A percentile compares a stretch with the other conserved stretches of the same genome.
Conservation (phyloP, 2,329 filamentous ascomycete species). For the Penicillium decumbens region DNA sequence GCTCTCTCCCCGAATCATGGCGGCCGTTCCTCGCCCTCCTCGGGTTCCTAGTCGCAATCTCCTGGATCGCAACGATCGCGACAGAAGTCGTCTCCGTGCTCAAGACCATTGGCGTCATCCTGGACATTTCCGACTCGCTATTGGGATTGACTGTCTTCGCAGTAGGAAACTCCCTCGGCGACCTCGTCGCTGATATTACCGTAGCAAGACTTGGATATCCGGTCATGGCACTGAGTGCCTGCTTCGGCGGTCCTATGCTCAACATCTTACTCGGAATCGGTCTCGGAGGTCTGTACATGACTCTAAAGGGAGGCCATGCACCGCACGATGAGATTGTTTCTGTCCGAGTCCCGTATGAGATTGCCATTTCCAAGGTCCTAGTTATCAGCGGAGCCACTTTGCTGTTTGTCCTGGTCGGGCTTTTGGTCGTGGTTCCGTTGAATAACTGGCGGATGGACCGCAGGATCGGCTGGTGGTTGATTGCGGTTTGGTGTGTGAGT, state of each 20-base stretch:
- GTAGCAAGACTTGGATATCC: slow-evolving; percentile 90
- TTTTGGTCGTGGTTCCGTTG: slow-evolving; percentile 75
- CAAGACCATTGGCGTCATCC: slow-evolving; percentile 85
- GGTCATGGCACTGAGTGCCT: slow-evolving; percentile 91
- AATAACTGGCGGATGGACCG: slow-evolving; percentile 83
- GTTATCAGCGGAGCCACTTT: slow-evolving; percentile 81
- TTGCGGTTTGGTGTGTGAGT: slow-evolving; percentile 73
- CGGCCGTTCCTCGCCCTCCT: slow-evolving; percentile 78
- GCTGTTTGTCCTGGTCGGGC: slow-evolving; percentile 68
- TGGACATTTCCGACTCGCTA: slow-evolving; percentile 91
- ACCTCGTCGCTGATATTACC: slow-evolving; percentile 90
- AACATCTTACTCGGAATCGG: slow-evolving; percentile 95
- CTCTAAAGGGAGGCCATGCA: slow-evolving; percentile 50
- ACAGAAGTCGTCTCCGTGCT: slow-evolving; percentile 93
- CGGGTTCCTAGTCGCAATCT: slow-evolving; percentile 85
- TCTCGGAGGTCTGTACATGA: slow-evolving; percentile 85
- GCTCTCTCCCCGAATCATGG: slow-evolving; percentile 62
- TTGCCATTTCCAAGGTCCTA: slow-evolving; percentile 78
- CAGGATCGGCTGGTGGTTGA: slow-evolving; percentile 73
- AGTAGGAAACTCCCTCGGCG: slow-evolving; percentile 89
- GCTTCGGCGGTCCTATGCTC: slow-evolving; percentile 96
- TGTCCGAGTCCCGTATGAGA: slow-evolving; percentile 61
- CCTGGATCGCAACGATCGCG: slow-evolving; percentile 94
- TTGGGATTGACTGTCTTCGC: slow-evolving; percentile 94
- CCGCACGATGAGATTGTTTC: slow-evolving; percentile 5